Evolutionary conservation across 257 asterid species (phyloP), one percentile per base, ranked within the genome.

Genomic region (Rhazya stricta): DNA sequence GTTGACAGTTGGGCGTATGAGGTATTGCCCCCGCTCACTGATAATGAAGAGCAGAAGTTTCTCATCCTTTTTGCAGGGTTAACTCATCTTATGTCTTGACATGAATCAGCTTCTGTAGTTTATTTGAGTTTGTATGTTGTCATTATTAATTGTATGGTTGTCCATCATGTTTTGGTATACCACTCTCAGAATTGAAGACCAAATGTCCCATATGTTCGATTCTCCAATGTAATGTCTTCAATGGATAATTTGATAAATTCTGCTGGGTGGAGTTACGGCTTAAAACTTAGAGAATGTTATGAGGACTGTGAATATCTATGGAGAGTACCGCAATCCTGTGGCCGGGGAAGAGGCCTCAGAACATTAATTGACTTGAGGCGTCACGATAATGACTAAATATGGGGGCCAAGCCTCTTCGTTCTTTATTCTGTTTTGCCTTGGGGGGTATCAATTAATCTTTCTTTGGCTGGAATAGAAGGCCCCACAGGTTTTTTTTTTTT

Each of bases 1-100:
- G 97, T 94, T 74, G 93, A 89, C 79, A 87, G 96, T 58, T 91
- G 96, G 93, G 88, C 77, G 77, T 72, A 73, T 39, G 92, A 88
- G 97, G 98, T 94, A 87, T 27, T n/a, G 9, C 67, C 23, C 43
- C 18, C 70, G 3, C 37, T 65, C 30, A 19, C 30, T 65, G 48
- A 65, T 65, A 34, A 63, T 19, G 6, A 6, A 62, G 25, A 30
- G n/a, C 68, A 62, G 4, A 16, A 13, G 1, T 62, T 32, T 62
- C 16, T 8, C 43, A 1, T 60, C 39, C 30, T 32, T 36, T 62
- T 30, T 27, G 32, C 36, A 25, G 65, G 65, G 15, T 10, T 56
- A 23, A 19, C 58, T 51, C 25, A 51, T 21, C 9, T 51, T 51
- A 18, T 51, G 58, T 21, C 58, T 51, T 51, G 25, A 18, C 21